Evolutionary conservation across 495 filamentous ascomycete species (phyloP).

Genomic region (Podospora fimiseda): DNA sequence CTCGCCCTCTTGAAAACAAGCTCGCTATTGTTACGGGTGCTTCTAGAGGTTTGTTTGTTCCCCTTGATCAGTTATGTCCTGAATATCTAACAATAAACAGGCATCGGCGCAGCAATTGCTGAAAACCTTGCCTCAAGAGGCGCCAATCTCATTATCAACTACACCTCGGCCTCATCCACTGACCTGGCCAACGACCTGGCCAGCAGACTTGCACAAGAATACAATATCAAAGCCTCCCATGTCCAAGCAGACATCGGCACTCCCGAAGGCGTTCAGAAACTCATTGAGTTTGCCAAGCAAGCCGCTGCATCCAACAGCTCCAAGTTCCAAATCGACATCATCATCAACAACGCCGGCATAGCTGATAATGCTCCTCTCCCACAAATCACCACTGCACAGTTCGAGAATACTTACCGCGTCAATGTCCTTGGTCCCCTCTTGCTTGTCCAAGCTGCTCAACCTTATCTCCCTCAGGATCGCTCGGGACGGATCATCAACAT

Average conservation of each 20-base stretch:
- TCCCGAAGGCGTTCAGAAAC: constrained; percentile 26
- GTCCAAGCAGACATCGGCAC: constrained; percentile 43
- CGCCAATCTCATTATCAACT: constrained; percentile 61
- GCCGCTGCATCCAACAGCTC: constrained; percentile 16
- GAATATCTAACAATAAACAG: constrained; percentile 37
- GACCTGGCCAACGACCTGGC: constrained; percentile 26
- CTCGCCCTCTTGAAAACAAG: constrained; percentile 57
- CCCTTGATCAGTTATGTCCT: not conserved
- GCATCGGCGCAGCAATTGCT: constrained; percentile 81
- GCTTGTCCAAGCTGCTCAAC: constrained; percentile 62
- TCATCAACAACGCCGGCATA: constrained; percentile 85
- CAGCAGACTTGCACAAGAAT: constrained; percentile 31
- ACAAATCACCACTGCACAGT: constrained; percentile 53
- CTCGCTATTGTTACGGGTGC: constrained; percentile 73
- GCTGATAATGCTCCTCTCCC: constrained; percentile 54
- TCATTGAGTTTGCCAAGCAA: constrained; percentile 33
- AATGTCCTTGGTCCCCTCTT: constrained; percentile 86
- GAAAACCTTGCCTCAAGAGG: constrained; percentile 73
- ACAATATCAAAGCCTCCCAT: constrained; percentile 33
- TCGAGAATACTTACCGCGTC: constrained; percentile 64
- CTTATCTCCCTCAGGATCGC: constrained; percentile 66
- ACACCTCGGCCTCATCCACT: constrained; percentile 49
- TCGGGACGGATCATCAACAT: constrained; percentile 75
- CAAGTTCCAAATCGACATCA: constrained; percentile 69
- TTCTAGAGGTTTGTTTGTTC: constrained; percentile 53